These are phyloP conservation scores for Metschnikowia koreensis DNA, from an alignment of 805 yeast genomes.

Conservation along the genomic window DNA sequence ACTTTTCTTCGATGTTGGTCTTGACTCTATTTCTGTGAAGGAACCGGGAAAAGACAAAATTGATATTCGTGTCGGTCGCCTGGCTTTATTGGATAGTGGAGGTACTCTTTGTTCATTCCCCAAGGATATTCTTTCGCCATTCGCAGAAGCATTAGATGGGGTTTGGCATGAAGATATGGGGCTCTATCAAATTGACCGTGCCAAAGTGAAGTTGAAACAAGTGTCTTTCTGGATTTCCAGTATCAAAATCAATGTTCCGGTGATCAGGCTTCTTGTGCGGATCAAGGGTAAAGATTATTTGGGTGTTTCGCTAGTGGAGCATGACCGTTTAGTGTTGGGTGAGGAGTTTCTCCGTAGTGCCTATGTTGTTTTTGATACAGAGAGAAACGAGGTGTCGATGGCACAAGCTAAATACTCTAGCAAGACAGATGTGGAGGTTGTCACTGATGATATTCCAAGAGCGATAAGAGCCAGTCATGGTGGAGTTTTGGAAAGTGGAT, in stretches of 20 bases:
- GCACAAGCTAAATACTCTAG: constrained; percentile 37
- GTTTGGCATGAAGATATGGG: background rate
- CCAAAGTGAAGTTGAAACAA: background rate
- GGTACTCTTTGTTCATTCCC: constrained; percentile 52
- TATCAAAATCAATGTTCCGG: background rate
- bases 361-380: constrained; percentile 66
- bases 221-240: background rate
- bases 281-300: constrained; percentile 20
- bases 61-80: background rate
- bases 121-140: constrained; percentile 17
- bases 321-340: constrained; percentile 35
- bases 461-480: constrained; percentile 35
- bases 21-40: constrained; percentile 25
- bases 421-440: constrained; percentile 43
- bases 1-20: constrained; percentile 47
- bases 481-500: background rate
- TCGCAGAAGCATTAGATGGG: constrained; percentile 12
- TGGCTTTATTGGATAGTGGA: constrained; percentile 47
- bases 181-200: background rate
- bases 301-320: constrained; percentile 17
- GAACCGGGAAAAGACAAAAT: background rate
- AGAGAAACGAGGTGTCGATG: constrained; percentile 52
- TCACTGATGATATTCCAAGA: constrained; percentile 46
- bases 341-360: constrained; percentile 62
- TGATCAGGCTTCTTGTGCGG: background rate